Evolutionary conservation across 2,329 filamentous ascomycete species (phyloP).

Genomic region (Ambrosiella xylebori): DNA sequence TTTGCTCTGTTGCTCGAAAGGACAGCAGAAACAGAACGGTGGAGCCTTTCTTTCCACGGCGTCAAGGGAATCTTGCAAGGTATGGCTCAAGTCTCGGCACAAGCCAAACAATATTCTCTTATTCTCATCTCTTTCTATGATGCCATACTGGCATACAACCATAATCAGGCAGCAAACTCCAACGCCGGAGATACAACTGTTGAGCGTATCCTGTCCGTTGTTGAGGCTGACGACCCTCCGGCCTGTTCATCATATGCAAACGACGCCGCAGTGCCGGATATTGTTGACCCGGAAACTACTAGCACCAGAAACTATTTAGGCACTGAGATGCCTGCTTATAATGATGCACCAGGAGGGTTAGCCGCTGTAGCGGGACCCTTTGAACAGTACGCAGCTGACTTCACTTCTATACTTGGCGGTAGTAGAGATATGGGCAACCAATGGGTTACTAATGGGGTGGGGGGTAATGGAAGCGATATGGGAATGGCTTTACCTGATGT

Average conservation of each 20-base stretch:
- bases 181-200: background rate
- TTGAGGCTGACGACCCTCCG: background rate
- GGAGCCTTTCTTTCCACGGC: slow-evolving; percentile 27
- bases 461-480: background rate
- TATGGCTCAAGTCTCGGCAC: slow-evolving; percentile 32
- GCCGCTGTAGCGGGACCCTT: background rate
- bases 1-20: slow-evolving; percentile 12
- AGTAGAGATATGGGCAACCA: background rate
- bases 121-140: slow-evolving; percentile 32
- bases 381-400: slow-evolving; percentile 1
- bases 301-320: background rate
- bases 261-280: background rate
- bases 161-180: slow-evolving; percentile 10
- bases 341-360: background rate
- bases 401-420: slow-evolving; percentile 4
- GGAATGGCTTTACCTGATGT: slow-evolving; percentile 7
- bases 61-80: slow-evolving; percentile 32
- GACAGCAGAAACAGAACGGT: background rate
- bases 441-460: background rate
- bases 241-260: too few relatives aligned
- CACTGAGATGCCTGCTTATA: background rate
- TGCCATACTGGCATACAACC: slow-evolving; percentile 26
- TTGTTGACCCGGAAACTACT: background rate
- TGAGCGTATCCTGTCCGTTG: slow-evolving; percentile 7
- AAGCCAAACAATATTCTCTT: slow-evolving; percentile 39